Conservation (phyloP, 495 filamentous ascomycete genomes). For the Jackrogersella multiformis region DNA sequence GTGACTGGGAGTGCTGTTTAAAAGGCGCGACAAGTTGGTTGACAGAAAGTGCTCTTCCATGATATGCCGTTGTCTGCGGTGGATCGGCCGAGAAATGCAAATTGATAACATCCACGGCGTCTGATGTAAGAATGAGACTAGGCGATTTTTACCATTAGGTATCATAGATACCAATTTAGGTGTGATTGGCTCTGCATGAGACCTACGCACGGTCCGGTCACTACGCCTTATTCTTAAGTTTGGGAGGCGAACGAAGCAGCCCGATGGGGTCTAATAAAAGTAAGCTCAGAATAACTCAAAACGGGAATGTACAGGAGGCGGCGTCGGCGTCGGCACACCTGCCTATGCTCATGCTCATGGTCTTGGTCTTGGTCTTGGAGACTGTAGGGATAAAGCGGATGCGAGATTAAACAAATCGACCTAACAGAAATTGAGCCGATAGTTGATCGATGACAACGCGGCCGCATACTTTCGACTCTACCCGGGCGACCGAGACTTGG, state of each 20-base stretch:
- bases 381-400: conserved; percentile 13
- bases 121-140: conserved; percentile 34
- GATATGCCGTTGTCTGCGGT: neutral
- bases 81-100: conserved; percentile 20
- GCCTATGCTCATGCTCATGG: no score
- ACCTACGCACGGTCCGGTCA: conserved; percentile 13
- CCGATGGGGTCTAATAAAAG: conserved; percentile 26
- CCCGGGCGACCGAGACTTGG: conserved; percentile 7
- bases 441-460: conserved; percentile 1
- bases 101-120: conserved; percentile 16
- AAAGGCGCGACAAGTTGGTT: conserved; percentile 11
- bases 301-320: conserved; percentile 29
- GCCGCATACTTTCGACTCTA: conserved; percentile 9
- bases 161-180: conserved; percentile 8
- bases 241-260: conserved; percentile 19
- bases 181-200: conserved; percentile 31
- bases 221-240: conserved; percentile 18
- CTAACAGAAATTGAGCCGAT: conserved; percentile 5
- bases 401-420: conserved; percentile 8
- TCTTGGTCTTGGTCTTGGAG: conserved; percentile 12
- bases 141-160: conserved; percentile 18
- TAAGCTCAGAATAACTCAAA: conserved; percentile 16
- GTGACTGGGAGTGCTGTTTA: conserved; percentile 1
- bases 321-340: conserved; percentile 12
- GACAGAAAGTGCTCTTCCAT: conserved; percentile 15